Base-by-base conservation (phyloP, 106 monocot species). In the Xerophyta viscosa region DNA sequence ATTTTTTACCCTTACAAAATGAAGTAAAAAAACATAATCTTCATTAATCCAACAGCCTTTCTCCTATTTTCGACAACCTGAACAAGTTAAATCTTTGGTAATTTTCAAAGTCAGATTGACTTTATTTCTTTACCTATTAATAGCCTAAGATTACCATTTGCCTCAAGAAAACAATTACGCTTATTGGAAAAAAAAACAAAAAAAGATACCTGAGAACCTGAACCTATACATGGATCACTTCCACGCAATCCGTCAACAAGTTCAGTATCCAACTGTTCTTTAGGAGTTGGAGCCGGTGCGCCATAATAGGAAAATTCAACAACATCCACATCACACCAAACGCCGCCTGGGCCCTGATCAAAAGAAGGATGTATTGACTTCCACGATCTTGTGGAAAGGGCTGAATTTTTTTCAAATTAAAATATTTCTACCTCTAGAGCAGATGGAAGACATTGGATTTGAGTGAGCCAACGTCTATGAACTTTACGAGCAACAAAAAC, bases 261-360 rank as follows among this genome's bases (percentile, higher is more conserved):
- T 56, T 98, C 90, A 51, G 64, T 76, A 33, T 86, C 90, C 64
- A 98, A 27, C 57, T 90, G 86, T 42, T 98, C 98, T 67, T 90
- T 98, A 2, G 90, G 98, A 42, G 90, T 90, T 55, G 76, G 74
- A 21, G 86, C 79, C 8, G 98, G 90, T 46, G 85, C 98, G 42
- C 98, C 98, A 48, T 90, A 90, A 42, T 98, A 98, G 2, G 98
- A 98, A 54, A 98, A 98, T 54, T 98, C 98, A 37, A 98, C 74
- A 62, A 98, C 90, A 77, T 98, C 98, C 14, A 98, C 98, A 70
- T 98, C 89, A 72, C 98, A 98, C 98, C 98, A 98, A 13, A 98
- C 82, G 52, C 90, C 90, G 14, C 98, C 98, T 20, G 90, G 86
- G 28, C 90, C 90, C 98, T 90, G 36, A 37, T 56, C 24, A 66